A percentile compares a stretch with the other conserved stretches of the same genome.
Evolutionary conservation across 179 eudicot species (phyloP).

Genomic region (Silene noctiflora): DNA sequence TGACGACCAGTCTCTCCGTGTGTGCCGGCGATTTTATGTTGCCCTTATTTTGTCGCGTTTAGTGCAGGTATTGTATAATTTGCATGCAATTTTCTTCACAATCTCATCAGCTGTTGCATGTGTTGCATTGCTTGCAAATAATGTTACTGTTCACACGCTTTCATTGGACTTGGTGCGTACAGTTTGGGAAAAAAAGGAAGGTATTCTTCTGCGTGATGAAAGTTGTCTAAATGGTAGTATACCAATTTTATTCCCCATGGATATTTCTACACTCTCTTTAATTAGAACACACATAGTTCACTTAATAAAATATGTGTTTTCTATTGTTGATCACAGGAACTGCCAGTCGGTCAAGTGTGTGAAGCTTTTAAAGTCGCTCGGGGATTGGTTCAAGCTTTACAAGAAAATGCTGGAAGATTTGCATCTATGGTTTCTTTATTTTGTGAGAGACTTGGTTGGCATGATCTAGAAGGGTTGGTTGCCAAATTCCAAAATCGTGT

Average conservation of each 20-base stretch:
- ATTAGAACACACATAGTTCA: not conserved
- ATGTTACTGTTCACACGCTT: conserved; percentile 9
- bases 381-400: conserved; percentile 96
- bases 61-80: conserved; percentile 65
- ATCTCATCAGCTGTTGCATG: not conserved
- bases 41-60: conserved; percentile 90
- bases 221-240: conserved; percentile 6
- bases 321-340: conserved; percentile 53
- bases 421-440: conserved; percentile 97
- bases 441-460: conserved; percentile 99
- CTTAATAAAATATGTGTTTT: conserved; percentile 11
- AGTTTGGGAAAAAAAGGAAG: not conserved
- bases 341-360: conserved; percentile 85
- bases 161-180: not conserved
- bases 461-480: conserved; percentile 89
- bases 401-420: conserved; percentile 99
- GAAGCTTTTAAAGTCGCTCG: conserved; percentile 95
- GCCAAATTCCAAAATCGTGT: conserved; percentile 94
- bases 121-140: not conserved
- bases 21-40: conserved; percentile 86
- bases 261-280: not conserved
- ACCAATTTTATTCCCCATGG: not conserved
- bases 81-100: conserved; percentile 5
- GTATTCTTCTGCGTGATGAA: conserved; percentile 5
- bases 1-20: conserved; percentile 82